Evolutionary conservation across 139 green algal species (phyloP), one percentile per base, ranked within the genome.

Genomic region (Coccomyxa sp.): DNA sequence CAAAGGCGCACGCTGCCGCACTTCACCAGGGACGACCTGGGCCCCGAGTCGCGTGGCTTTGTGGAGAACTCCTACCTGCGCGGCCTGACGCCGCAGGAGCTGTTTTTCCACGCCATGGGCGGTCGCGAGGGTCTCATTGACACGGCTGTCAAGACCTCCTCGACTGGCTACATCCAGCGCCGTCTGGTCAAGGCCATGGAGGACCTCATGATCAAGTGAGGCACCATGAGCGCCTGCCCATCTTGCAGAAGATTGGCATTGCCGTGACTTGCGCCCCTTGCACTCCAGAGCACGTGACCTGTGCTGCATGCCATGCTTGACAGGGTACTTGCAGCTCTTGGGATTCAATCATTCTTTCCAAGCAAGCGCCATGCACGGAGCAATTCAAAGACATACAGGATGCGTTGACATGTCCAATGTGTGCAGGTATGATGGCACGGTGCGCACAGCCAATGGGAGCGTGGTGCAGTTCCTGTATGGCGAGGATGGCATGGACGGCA

Each of bases 31-130:
- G 93, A 98, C 86, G 96, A 99, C 89, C 95, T 94, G 67, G 97
- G 97, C 21, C 97, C 97, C 14, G 97, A 99, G 91, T 91, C 82
- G 17, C 89, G 97, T 30, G 97, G 97, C 31, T 99, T 99, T 90
- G 97, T 99, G 78, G 95, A 97, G 84, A 99, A 99, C 91, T 98
- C 93, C 16, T 99, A 99, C 88, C 90, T 98, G 76, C 85, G 92
- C 16, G 97, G 97, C 0, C 91, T 99, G 28, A 98, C 96, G 17
- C 97, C 97, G 28, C 91, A 96, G 92, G 97, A 99, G 93, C 98
- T 99, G 84, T 99, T 98, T 92, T 99, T 99, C 89, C 97, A 99
- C 86, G 97, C 97, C 74, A 99, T 99, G 97, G 97, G 96, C 83
- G 97, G 97, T 27, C 95, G 97, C 13, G 97, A 99, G 92, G 97